These are phyloP conservation scores for Fusarium sp. DNA, from an alignment of 2,329 filamentous ascomycete species.

Conservation along the genomic window DNA sequence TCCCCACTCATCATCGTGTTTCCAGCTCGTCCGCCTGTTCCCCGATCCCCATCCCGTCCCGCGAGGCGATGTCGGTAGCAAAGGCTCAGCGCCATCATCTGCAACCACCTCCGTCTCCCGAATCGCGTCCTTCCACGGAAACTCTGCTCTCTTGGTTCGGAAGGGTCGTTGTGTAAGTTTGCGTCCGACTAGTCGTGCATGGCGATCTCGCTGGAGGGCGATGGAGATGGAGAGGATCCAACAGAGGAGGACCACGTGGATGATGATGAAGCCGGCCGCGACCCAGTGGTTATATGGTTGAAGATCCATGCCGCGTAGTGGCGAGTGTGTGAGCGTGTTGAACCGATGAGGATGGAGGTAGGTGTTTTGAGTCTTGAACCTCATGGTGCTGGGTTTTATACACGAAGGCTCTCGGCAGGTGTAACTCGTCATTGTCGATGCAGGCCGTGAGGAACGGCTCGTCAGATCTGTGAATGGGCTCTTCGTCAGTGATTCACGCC, in stretches of 20 bases:
- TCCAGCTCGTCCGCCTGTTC: not conserved
- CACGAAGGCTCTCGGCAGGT: not conserved
- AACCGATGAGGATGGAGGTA: not conserved
- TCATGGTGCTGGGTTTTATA: not conserved
- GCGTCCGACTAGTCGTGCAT: not conserved
- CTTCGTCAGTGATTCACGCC: not conserved
- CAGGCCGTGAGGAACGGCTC: not conserved
- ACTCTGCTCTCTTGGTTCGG: not conserved
- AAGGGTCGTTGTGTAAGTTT: not conserved
- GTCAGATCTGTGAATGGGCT: not conserved
- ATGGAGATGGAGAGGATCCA: not conserved
- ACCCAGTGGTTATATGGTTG: conserved; percentile 2
- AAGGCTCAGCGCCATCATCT: not conserved
- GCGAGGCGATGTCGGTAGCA: not conserved
- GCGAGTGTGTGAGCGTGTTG: not conserved
- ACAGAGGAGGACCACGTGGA: conserved; percentile 9
- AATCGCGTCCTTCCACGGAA: conserved; percentile 8
- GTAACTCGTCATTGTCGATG: not conserved
- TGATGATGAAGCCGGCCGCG: not conserved
- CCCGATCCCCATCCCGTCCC: not conserved
- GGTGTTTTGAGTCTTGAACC: not conserved
- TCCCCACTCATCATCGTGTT: not conserved
- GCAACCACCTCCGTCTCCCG: not conserved
- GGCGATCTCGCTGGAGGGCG: not conserved
- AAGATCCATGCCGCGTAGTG: not conserved